Evolutionary conservation across 495 filamentous ascomycete species (phyloP).

Genomic region (Trichoderma virens): DNA sequence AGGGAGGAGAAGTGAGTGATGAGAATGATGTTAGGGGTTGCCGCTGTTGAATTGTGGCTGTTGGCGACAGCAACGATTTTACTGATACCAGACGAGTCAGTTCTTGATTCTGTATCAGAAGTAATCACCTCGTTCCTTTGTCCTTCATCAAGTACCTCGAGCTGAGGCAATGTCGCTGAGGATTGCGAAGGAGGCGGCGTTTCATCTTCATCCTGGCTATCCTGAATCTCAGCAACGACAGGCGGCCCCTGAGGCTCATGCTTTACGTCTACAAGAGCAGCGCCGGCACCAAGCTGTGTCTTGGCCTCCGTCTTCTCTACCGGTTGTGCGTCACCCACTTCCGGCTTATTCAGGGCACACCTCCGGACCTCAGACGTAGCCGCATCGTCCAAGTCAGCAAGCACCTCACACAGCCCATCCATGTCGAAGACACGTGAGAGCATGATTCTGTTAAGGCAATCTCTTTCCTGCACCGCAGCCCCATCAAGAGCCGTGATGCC

Average conservation of each 20-base stretch:
- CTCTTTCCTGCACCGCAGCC: constrained; percentile 15
- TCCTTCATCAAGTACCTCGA: background rate
- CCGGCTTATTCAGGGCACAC: no score
- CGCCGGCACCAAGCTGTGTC: background rate
- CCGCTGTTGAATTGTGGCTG: background rate
- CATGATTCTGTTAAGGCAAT: constrained; percentile 40
- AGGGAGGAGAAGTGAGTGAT: constrained; percentile 34
- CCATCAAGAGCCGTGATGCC: constrained; percentile 14
- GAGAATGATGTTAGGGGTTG: constrained; percentile 30
- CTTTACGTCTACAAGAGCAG: background rate
- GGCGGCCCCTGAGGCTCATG: background rate
- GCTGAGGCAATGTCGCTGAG: constrained; percentile 1
- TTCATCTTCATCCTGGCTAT: constrained; percentile 30
- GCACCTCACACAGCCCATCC: constrained; percentile 48
- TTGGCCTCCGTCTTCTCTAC: no score
- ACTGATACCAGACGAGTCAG: background rate
- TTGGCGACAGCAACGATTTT: background rate
- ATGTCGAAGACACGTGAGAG: constrained; percentile 55
- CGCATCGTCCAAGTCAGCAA: constrained; percentile 34
- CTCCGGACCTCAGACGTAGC: no score
- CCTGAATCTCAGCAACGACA: constrained; percentile 14
- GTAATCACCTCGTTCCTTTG: background rate
- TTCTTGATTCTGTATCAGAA: background rate
- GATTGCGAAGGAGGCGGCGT: constrained; percentile 11
- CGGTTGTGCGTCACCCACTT: background rate